Conservation (phyloP, 2,329 filamentous ascomycete genomes). For the Emericellopsis atlantica region DNA sequence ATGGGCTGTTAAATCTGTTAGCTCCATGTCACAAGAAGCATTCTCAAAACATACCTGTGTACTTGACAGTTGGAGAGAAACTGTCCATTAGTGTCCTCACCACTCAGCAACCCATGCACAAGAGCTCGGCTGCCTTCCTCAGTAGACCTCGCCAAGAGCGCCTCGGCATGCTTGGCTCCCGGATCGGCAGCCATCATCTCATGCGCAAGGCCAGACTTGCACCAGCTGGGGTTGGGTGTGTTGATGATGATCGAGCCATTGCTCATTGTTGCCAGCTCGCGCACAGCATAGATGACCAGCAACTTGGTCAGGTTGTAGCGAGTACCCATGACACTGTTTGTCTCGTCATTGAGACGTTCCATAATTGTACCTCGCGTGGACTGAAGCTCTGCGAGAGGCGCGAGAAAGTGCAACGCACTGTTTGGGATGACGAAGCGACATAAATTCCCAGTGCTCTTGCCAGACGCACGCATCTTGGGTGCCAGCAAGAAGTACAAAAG, state of each 20-base stretch:
- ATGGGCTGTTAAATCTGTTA: slow-evolving; percentile 7
- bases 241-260: slow-evolving; percentile 16
- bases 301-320: slow-evolving; percentile 20
- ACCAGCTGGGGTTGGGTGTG: slow-evolving; percentile 26
- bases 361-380: slow-evolving; percentile 10
- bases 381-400: slow-evolving; percentile 10
- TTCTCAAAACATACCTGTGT: slow-evolving; percentile 7
- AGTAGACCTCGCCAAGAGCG: slow-evolving; percentile 24
- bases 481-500: slow-evolving; percentile 3
- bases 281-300: slow-evolving; percentile 14
- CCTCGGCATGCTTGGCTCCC: slow-evolving; percentile 5
- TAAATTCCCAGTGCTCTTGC: slow-evolving; percentile 3
- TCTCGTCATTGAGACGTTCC: slow-evolving; percentile 14
- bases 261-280: slow-evolving; percentile 12
- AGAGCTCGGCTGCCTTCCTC: slow-evolving; percentile 28
- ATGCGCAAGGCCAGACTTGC: slow-evolving; percentile 18
- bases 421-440: slow-evolving; percentile 10
- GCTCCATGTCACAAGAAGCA: neutral
- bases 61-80: slow-evolving; percentile 19
- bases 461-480: slow-evolving; percentile 10
- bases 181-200: slow-evolving; percentile 3
- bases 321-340: slow-evolving; percentile 11
- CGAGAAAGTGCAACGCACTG: slow-evolving; percentile 11
- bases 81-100: slow-evolving; percentile 17
- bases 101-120: slow-evolving; percentile 14